phyloP scores from a whole-genome alignment of 805 yeast genomes.

The Saccharomycopsis oosterbeekiorum region DNA sequence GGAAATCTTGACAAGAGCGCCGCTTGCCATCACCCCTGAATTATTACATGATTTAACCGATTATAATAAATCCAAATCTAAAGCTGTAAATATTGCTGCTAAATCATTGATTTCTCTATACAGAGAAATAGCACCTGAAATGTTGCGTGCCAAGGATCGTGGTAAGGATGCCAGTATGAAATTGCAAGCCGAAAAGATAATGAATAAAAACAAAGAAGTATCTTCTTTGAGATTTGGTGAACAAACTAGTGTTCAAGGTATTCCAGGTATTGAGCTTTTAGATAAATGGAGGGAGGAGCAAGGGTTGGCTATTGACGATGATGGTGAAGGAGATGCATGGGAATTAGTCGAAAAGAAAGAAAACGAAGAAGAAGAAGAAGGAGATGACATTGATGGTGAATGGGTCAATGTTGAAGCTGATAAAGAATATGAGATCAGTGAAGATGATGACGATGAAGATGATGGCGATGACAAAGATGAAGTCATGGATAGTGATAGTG shows the following conservation, averaged over 20 bases:
- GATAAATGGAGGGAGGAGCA: conserved; percentile 71
- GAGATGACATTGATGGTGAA: conserved; percentile 67
- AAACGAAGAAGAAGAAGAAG: conserved; percentile 32
- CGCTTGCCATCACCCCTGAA: conserved; percentile 84
- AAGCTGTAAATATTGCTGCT: conserved; percentile 92
- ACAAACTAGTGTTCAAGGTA: conserved; percentile 55
- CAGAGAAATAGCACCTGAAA: conserved; percentile 93
- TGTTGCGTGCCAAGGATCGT: conserved; percentile 83
- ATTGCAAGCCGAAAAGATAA: conserved; percentile 41
- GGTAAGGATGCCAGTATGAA: conserved; percentile 89
- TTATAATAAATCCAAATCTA: conserved; percentile 87
- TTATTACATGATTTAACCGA: conserved; percentile 82
- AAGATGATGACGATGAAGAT: conserved; percentile 30
- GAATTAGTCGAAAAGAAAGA: conserved; percentile 41
- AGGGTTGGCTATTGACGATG: conserved; percentile 45
- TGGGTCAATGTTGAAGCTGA: conserved; percentile 87
- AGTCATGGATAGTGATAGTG: conserved; percentile 34
- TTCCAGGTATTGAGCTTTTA: conserved; percentile 86
- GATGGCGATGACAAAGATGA: conserved; percentile 28
- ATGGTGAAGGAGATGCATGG: conserved; percentile 47
- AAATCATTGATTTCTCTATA: conserved; percentile 75
- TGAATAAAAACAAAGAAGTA: conserved; percentile 22
- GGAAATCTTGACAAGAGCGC: conserved; percentile 88
- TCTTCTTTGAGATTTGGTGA: conserved; percentile 58
- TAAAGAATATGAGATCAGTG: conserved; percentile 54